Conservation (phyloP, 495 filamentous ascomycete species). For the Lentithecium fluviatile region DNA sequence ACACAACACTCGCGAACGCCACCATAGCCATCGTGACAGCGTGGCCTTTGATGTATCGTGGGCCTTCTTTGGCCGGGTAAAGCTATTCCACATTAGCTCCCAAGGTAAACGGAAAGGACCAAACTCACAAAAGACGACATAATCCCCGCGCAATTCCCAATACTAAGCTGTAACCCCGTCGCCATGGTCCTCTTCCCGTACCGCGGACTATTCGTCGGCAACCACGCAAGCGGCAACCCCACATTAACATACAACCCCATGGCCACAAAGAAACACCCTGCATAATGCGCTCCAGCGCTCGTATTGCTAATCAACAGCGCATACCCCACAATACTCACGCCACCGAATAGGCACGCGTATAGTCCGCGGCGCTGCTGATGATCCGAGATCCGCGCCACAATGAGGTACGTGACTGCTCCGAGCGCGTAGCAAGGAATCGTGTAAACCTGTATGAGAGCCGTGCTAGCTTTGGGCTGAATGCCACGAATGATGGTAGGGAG, state of each 20-base stretch:
- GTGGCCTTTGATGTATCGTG: conserved; percentile 55
- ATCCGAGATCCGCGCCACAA: conserved; percentile 62
- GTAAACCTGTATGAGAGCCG: conserved; percentile 66
- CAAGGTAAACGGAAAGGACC: too few relatives aligned
- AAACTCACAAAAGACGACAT: conserved; percentile 67
- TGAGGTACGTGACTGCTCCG: conserved; percentile 65
- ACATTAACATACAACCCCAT: conserved; percentile 69
- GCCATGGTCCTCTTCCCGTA: conserved; percentile 73
- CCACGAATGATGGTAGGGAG: conserved; percentile 74
- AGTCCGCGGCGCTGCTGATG: conserved; percentile 59
- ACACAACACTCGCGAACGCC: conserved; percentile 49
- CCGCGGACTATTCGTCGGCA: conserved; percentile 57
- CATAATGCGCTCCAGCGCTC: conserved; percentile 65
- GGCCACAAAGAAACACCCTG: conserved; percentile 67
- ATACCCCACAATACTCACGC: conserved; percentile 65
- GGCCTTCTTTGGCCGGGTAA: conserved; percentile 45
- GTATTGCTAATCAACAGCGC: conserved; percentile 61
- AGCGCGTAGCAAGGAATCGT: conserved; percentile 75
- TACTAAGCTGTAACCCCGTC: conserved; percentile 66
- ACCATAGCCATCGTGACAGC: conserved; percentile 57
- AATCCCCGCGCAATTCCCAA: conserved; percentile 67
- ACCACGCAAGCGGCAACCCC: conserved; percentile 69
- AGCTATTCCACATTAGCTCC: conserved; percentile 33
- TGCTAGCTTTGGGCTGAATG: conserved; percentile 58
- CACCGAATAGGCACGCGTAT: conserved; percentile 58